phyloP scores from a whole-genome alignment of 345 rosid genomes.

The Balakata baccata region DNA sequence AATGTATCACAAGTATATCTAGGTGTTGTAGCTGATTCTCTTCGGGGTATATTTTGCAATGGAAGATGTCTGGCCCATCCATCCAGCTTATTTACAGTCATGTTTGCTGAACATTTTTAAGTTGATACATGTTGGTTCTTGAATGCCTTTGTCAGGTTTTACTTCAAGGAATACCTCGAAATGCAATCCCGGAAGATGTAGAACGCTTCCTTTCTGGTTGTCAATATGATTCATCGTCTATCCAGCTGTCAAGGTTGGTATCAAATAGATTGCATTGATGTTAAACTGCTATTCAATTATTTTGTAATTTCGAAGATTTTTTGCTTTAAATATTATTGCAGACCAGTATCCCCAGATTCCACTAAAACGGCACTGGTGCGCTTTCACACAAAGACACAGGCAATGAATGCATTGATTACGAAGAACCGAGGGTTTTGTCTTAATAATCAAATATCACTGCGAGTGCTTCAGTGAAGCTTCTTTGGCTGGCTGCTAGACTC shows the following conservation, averaged over 20 bases:
- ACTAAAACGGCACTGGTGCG: slow-evolving; percentile 43
- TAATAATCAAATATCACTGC: slow-evolving; percentile 53
- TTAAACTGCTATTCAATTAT: not conserved
- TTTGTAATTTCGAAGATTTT: not conserved
- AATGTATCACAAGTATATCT: not conserved
- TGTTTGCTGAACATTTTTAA: not conserved
- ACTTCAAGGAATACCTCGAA: slow-evolving; percentile 55
- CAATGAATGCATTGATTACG: slow-evolving; percentile 57
- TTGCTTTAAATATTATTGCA: slow-evolving; percentile 23
- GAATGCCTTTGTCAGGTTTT: slow-evolving; percentile 42
- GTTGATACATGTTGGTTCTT: not conserved
- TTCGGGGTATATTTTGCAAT: not conserved
- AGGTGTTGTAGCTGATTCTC: not conserved
- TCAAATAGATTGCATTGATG: not conserved
- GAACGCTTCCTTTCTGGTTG: slow-evolving; percentile 75
- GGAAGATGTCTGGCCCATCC: not conserved
- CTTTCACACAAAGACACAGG: slow-evolving; percentile 50
- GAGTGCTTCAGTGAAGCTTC: slow-evolving; percentile 57
- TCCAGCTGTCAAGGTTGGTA: slow-evolving; percentile 44
- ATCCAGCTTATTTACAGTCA: not conserved
- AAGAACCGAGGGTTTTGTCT: slow-evolving; percentile 64
- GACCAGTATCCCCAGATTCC: slow-evolving; percentile 31
- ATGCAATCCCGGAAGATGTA: slow-evolving; percentile 49
- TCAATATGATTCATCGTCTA: slow-evolving; percentile 50
- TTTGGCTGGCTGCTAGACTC: not conserved